A percentile compares a stretch with the other conserved stretches of the same genome.
These are phyloP conservation scores for Hypholoma sublateritium DNA, from an alignment of 768 basidiomycete genomes.

Conservation along the genomic window DNA sequence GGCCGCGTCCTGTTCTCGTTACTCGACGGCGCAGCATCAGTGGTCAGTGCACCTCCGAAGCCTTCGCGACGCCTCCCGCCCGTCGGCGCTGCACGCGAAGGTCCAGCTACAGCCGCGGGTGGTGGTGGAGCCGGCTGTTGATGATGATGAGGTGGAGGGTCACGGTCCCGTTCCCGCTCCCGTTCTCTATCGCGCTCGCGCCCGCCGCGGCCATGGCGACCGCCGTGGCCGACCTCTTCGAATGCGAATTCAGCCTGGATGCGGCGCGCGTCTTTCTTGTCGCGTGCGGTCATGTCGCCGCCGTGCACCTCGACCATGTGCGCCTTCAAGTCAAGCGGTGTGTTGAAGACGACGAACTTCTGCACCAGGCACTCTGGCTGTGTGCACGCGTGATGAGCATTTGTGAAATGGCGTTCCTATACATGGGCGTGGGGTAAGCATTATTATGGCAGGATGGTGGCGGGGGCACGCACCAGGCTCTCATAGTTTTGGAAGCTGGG, in stretches of 20 bases:
- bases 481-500: slow-evolving; percentile 77
- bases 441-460: background rate
- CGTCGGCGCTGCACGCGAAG: slow-evolving; percentile 23
- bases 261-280: slow-evolving; percentile 66
- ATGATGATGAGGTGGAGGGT: slow-evolving; percentile 35
- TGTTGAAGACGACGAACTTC: slow-evolving; percentile 95
- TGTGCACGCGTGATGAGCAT: slow-evolving; percentile 75
- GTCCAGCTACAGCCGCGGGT: slow-evolving; percentile 14
- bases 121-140: slow-evolving; percentile 22
- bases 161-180: slow-evolving; percentile 44
- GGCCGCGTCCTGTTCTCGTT: slow-evolving; percentile 31
- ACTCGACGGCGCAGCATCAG: slow-evolving; percentile 25
- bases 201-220: slow-evolving; percentile 42
- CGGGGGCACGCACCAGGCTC: slow-evolving; percentile 52
- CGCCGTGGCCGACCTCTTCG: slow-evolving; percentile 37
- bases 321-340: slow-evolving; percentile 83
- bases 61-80: slow-evolving; percentile 55
- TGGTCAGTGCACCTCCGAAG: slow-evolving; percentile 62
- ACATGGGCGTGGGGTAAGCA: background rate
- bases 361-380: slow-evolving; percentile 73
- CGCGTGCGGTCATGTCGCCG: slow-evolving; percentile 66
- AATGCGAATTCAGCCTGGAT: slow-evolving; percentile 76
- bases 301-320: slow-evolving; percentile 89
- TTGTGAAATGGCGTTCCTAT: slow-evolving; percentile 76
- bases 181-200: slow-evolving; percentile 27